Conservation (phyloP, 2,329 filamentous ascomycete genomes). For the Trichophyton verrucosum region DNA sequence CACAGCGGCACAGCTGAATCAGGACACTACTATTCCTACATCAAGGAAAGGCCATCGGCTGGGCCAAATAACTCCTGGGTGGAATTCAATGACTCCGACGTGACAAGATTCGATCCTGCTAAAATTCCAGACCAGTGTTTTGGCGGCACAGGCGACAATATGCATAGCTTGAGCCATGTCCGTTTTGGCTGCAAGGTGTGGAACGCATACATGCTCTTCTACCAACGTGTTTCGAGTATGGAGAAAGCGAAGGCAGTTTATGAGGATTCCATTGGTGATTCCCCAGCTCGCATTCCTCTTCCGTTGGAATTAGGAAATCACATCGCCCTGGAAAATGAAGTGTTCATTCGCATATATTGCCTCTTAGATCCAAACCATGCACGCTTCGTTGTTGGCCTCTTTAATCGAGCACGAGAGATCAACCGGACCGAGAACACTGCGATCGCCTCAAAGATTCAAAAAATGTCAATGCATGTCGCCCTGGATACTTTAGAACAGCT, state of each 20-base stretch:
- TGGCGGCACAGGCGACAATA: conserved; percentile 53
- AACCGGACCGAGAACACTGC: conserved; percentile 38
- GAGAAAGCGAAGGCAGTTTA: conserved; percentile 41
- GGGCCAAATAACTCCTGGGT: conserved; percentile 53
- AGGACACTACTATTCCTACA: conserved; percentile 95
- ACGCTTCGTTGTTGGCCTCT: conserved; percentile 51
- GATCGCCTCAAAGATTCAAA: conserved; percentile 35
- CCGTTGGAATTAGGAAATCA: conserved; percentile 37
- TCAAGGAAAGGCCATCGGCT: conserved; percentile 59
- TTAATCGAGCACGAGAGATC: conserved; percentile 44
- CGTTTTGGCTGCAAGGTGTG: conserved; percentile 51
- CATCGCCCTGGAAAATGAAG: conserved; percentile 60
- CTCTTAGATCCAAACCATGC: conserved; percentile 63
- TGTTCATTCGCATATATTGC: conserved; percentile 63
- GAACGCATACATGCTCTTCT: conserved; percentile 98
- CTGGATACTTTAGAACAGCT: conserved; percentile 61
- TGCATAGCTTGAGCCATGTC: conserved; percentile 34
- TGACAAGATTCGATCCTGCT: conserved; percentile 60
- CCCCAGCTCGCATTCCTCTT: conserved; percentile 38
- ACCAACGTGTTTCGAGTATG: conserved; percentile 64
- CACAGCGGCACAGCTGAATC: conserved; percentile 88
- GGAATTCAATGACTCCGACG: conserved; percentile 87
- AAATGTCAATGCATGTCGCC: conserved; percentile 30
- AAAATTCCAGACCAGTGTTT: conserved; percentile 67
- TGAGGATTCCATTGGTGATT: conserved; percentile 33